phyloP scores from a whole-genome alignment of 2,329 filamentous ascomycete genomes.

The Cercospora sp. region DNA sequence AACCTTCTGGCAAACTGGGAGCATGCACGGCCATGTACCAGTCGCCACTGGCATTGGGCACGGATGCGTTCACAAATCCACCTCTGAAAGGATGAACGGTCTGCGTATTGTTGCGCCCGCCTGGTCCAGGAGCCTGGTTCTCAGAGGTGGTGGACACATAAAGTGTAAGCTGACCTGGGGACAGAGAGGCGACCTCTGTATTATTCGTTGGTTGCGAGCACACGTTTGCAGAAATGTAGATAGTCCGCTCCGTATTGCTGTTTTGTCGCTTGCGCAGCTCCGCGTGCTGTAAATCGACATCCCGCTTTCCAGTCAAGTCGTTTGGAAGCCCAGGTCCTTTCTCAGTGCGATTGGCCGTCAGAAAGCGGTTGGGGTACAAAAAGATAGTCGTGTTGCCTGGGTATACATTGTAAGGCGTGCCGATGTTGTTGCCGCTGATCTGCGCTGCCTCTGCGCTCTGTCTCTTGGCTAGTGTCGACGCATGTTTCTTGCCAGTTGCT shows the following conservation, averaged over 20 bases:
- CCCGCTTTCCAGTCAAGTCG: conserved; percentile 18
- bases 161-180: conserved; percentile 68
- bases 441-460: conserved; percentile 21
- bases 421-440: conserved; percentile 59
- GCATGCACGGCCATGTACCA: conserved; percentile 77
- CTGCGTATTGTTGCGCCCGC: conserved; percentile 49
- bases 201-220: conserved; percentile 71
- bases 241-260: conserved; percentile 42
- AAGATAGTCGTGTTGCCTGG: conserved; percentile 65
- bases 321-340: conserved; percentile 36
- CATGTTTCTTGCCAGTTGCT: conserved; percentile 31
- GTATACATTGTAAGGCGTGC: conserved; percentile 55
- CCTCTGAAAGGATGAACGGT: conserved; percentile 57
- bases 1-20: conserved; percentile 60
- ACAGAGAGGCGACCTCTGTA: conserved; percentile 46
- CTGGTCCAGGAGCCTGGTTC: conserved; percentile 67
- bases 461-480: conserved; percentile 40
- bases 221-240: conserved; percentile 85
- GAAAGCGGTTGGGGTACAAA: conserved; percentile 59
- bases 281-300: conserved; percentile 20
- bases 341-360: conserved; percentile 48
- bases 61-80: conserved; percentile 67
- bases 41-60: conserved; percentile 60
- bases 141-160: conserved; percentile 65
- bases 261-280: conserved; percentile 32